Percentiles rank a stretch among this genome's conserved stretches.
Conservation (phyloP, 352 stramenopile species). For the Halophytophthora polymorphica region DNA sequence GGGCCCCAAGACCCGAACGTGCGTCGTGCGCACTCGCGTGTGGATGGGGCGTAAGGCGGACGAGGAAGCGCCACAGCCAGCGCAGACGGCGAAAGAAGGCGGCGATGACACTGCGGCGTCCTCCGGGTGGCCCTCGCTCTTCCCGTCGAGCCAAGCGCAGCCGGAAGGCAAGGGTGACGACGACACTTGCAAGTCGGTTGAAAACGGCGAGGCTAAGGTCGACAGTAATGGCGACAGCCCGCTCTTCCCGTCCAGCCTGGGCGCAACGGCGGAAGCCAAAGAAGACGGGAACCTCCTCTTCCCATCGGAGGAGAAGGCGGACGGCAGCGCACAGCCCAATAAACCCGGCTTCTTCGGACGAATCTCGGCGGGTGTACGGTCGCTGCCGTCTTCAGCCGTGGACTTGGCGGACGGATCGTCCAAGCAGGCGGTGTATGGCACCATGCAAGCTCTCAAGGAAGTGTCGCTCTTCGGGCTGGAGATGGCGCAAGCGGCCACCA, state of each 20-base stretch:
- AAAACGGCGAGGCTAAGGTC: not conserved
- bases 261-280: constrained; percentile 4
- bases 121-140: constrained; percentile 42
- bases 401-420: constrained; percentile 60
- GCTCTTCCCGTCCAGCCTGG: constrained; percentile 6
- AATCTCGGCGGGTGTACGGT: constrained; percentile 54
- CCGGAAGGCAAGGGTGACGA: constrained; percentile 5
- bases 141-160: constrained; percentile 14
- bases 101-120: constrained; percentile 12
- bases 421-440: constrained; percentile 63
- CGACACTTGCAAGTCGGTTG: not conserved
- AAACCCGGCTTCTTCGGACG: constrained; percentile 72
- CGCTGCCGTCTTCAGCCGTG: constrained; percentile 60
- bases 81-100: constrained; percentile 1
- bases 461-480: constrained; percentile 72
- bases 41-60: constrained; percentile 56
- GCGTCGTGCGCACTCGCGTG: constrained; percentile 75
- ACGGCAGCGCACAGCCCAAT: no score
- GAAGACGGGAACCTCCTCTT: constrained; percentile 17
- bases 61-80: constrained; percentile 32
- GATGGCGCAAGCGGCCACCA: constrained; percentile 64
- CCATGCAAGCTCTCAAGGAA: constrained; percentile 72
- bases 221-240: not conserved
- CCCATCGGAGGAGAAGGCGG: constrained; percentile 7
- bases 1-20: constrained; percentile 54